These are phyloP conservation scores for Andrographis paniculata DNA, from an alignment of 305 asterid genomes.

Conservation along the genomic window DNA sequence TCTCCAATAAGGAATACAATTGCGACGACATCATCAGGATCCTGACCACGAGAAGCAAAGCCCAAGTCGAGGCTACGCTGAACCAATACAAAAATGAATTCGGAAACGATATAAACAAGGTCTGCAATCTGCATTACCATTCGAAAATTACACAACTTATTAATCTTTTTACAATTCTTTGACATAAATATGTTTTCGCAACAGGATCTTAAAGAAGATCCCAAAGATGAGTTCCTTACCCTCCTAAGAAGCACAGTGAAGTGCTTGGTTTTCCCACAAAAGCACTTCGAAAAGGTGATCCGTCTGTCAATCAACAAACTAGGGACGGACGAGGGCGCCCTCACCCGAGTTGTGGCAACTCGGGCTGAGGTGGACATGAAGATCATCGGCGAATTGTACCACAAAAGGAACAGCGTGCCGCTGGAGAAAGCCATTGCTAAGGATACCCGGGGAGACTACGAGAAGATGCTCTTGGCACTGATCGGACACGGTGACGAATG, in stretches of 20 bases:
- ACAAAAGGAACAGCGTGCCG: conserved; percentile 70
- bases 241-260: conserved; percentile 53
- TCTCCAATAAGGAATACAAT: conserved; percentile 54
- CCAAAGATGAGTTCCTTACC: conserved; percentile 59
- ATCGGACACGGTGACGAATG: conserved; percentile 64
- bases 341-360: conserved; percentile 64
- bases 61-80: conserved; percentile 74
- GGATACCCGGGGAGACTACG: conserved; percentile 89
- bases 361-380: conserved; percentile 87
- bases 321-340: conserved; percentile 84
- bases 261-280: conserved; percentile 63
- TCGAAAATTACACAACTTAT: not conserved
- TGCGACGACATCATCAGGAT: conserved; percentile 78
- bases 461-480: conserved; percentile 70
- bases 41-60: conserved; percentile 81
- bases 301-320: conserved; percentile 57
- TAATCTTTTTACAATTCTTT: not conserved
- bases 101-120: conserved; percentile 72
- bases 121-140: conserved; percentile 6
- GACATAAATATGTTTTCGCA: conserved; percentile 1
- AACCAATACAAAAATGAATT: conserved; percentile 74
- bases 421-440: conserved; percentile 62
- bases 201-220: conserved; percentile 75
- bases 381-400: conserved; percentile 45
- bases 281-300: conserved; percentile 67